Conservation (phyloP, 2,329 filamentous ascomycete genomes). For the Apiospora hydei region DNA sequence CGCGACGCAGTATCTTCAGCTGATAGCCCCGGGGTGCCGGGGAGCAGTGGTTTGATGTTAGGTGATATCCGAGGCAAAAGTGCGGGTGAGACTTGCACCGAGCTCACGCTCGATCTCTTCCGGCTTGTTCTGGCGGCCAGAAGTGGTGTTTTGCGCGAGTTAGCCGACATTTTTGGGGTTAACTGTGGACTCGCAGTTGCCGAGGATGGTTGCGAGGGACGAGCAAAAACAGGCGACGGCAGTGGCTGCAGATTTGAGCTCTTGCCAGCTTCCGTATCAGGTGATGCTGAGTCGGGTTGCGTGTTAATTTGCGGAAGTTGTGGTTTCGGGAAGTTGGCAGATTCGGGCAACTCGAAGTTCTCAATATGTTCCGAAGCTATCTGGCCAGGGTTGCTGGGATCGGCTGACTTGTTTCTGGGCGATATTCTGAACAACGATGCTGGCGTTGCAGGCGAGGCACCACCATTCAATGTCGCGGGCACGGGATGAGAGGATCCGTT, state of each 20-base stretch:
- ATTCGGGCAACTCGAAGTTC: conserved; percentile 75
- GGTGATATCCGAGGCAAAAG: conserved; percentile 90
- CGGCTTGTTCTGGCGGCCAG: conserved; percentile 65
- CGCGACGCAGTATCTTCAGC: conserved; percentile 70
- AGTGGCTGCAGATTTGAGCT: conserved; percentile 58
- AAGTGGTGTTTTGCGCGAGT: conserved; percentile 60
- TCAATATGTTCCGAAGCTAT: conserved; percentile 62
- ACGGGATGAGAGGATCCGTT: conserved; percentile 37
- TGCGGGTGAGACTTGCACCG: conserved; percentile 84
- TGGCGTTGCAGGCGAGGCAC: conserved; percentile 77
- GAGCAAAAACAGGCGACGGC: conserved; percentile 56
- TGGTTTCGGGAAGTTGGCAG: conserved; percentile 59
- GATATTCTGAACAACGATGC: conserved; percentile 85
- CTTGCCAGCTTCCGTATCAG: conserved; percentile 54
- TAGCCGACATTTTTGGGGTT: conserved; percentile 56
- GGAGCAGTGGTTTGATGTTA: conserved; percentile 89
- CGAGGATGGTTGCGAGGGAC: conserved; percentile 52
- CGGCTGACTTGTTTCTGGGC: conserved; percentile 57
- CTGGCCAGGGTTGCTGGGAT: conserved; percentile 50
- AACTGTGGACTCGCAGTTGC: conserved; percentile 73
- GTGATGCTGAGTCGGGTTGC: conserved; percentile 51
- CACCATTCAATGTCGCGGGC: conserved; percentile 43
- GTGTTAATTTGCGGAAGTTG: conserved; percentile 59
- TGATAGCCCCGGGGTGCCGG: conserved; percentile 60
- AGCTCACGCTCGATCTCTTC: conserved; percentile 75